phyloP scores from a whole-genome alignment of 164 flowering plant genomes.

The Paratinospora sagittata region DNA sequence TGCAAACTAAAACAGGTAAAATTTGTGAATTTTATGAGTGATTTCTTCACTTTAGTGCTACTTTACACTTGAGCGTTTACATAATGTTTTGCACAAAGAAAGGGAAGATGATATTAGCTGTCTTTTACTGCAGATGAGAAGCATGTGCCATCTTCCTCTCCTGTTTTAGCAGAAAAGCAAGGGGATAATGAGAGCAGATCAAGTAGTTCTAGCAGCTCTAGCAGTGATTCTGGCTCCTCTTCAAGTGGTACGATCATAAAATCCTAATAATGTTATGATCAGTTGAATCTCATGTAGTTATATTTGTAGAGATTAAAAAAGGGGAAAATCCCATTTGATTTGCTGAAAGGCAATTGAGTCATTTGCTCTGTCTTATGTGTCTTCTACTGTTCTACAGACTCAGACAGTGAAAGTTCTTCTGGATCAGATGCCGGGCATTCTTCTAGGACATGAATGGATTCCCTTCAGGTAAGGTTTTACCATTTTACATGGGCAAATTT shows the following conservation, averaged over 20 bases:
- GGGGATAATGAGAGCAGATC: conserved; percentile 47
- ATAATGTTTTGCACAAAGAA: background rate
- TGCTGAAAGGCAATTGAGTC: background rate
- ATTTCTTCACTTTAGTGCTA: background rate
- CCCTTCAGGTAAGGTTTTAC: conserved; percentile 22
- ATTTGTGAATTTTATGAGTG: background rate
- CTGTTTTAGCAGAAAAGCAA: conserved; percentile 40
- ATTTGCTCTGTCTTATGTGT: background rate
- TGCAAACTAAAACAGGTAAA: conserved; percentile 37
- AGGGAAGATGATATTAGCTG: background rate
- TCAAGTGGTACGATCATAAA: conserved; percentile 58
- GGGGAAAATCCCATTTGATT: too few species aligned
- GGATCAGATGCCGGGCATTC: conserved; percentile 52
- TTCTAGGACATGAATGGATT: conserved; percentile 31
- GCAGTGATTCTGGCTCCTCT: conserved; percentile 80
- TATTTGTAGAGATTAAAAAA: background rate
- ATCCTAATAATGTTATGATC: background rate
- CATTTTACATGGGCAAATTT: too few species aligned
- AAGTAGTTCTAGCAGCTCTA: conserved; percentile 78
- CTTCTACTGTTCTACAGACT: conserved; percentile 41
- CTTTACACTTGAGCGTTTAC: background rate
- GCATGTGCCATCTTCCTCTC: conserved; percentile 36
- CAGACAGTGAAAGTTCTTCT: conserved; percentile 76
- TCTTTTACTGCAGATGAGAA: conserved; percentile 37
- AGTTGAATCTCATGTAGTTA: background rate